phyloP scores from a whole-genome alignment of 495 filamentous ascomycete species.

The Neurospora sp. region DNA sequence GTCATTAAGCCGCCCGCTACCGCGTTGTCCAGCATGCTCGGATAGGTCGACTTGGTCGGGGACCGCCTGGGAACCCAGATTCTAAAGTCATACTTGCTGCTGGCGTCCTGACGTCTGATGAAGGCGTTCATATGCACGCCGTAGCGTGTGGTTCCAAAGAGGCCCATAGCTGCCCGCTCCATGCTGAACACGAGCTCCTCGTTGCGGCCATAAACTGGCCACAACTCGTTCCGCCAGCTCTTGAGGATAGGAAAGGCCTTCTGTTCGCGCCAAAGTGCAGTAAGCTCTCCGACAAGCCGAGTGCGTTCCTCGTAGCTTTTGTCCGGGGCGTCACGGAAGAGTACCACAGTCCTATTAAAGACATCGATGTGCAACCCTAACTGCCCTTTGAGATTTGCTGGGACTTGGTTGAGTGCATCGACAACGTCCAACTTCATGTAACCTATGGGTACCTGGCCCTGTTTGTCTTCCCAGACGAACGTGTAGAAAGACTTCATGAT shows the following conservation, averaged over 20 bases:
- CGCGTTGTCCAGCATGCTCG: conserved; percentile 84
- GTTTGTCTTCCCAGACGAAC: conserved; percentile 41
- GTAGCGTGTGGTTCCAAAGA: conserved; percentile 84
- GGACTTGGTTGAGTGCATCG: conserved; percentile 38
- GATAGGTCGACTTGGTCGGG: conserved; percentile 71
- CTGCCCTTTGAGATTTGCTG: conserved; percentile 36
- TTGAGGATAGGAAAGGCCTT: conserved; percentile 59
- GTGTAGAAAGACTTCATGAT: conserved; percentile 44
- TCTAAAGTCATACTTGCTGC: conserved; percentile 45
- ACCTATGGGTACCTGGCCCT: conserved; percentile 46
- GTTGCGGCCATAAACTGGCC: conserved; percentile 63
- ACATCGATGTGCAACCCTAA: conserved; percentile 42
- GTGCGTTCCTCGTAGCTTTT: conserved; percentile 46
- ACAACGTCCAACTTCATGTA: conserved; percentile 52
- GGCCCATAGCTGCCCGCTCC: conserved; percentile 65
- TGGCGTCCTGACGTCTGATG: conserved; percentile 38
- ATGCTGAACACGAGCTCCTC: conserved; percentile 60
- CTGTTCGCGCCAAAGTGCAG: conserved; percentile 52
- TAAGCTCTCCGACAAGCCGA: conserved; percentile 45
- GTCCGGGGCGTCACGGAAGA: conserved; percentile 11
- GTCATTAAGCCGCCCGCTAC: conserved; percentile 85
- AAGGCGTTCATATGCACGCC: conserved; percentile 86
- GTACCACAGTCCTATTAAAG: conserved; percentile 11
- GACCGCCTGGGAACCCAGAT: conserved; percentile 80
- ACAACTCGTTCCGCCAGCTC: conserved; percentile 85